These are phyloP conservation scores for Cryptosporidium xiaoi DNA, from an alignment of 169 alveolate genomes.

Conservation along the genomic window DNA sequence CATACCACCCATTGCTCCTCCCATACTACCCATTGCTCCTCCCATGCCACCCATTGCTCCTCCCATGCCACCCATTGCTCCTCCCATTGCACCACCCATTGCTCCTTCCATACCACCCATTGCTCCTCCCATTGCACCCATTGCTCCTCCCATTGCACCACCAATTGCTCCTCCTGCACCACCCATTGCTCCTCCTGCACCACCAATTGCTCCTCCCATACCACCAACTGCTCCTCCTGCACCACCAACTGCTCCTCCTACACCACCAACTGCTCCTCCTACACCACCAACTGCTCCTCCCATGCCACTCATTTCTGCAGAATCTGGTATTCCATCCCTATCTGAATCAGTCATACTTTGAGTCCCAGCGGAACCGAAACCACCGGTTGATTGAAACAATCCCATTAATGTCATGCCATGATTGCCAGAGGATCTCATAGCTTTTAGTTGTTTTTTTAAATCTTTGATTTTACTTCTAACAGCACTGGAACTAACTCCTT, in stretches of 20 bases:
- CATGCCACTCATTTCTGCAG: not conserved
- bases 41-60: not conserved
- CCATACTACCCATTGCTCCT: not conserved
- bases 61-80: not conserved
- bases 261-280: not conserved
- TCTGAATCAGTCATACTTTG: not conserved
- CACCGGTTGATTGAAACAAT: constrained; percentile 21
- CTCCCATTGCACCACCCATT: not conserved
- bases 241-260: not conserved
- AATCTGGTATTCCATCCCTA: not conserved
- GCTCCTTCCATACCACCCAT: not conserved
- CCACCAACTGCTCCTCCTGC: no score
- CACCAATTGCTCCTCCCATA: not conserved
- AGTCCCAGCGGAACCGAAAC: not conserved
- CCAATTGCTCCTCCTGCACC: not conserved
- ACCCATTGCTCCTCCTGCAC: no score
- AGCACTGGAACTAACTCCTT: not conserved
- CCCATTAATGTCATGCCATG: constrained; percentile 6
- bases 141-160: not conserved
- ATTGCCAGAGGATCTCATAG: not conserved
- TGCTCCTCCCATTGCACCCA: not conserved
- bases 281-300: not conserved
- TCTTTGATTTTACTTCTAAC: constrained; percentile 1
- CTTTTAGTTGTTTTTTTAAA: constrained; percentile 14
- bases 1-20: not conserved